Conservation (phyloP, 2,329 filamentous ascomycete species). For the Monilinia fructigena region DNA sequence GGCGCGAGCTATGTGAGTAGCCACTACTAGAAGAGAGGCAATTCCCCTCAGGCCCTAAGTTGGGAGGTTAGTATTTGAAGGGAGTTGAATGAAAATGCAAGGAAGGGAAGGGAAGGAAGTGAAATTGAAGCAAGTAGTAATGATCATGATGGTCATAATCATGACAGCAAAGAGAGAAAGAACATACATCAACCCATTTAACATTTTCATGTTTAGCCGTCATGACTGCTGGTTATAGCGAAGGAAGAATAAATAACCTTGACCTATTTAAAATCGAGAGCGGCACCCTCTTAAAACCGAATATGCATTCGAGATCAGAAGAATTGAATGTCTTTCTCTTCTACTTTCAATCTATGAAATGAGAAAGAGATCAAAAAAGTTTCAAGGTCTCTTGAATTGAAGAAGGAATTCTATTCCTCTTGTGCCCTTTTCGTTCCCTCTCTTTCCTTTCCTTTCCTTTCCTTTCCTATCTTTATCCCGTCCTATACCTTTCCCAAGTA, state of each 20-base stretch:
- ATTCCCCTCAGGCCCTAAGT: constrained; percentile 55
- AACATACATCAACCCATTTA: constrained; percentile 60
- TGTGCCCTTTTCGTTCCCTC: too few species aligned
- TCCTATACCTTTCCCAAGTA: too few species aligned
- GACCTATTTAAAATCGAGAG: not conserved
- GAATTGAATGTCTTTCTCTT: not conserved
- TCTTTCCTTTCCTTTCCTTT: not conserved
- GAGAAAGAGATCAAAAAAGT: too few species aligned
- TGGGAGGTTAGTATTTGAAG: constrained; percentile 13
- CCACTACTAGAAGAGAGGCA: constrained; percentile 54
- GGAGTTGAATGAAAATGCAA: constrained; percentile 5
- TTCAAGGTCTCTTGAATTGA: too few species aligned
- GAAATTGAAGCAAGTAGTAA: too few species aligned
- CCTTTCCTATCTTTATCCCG: not conserved
- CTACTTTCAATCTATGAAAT: not conserved
- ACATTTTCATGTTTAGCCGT: constrained; percentile 46
- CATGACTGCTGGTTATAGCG: constrained; percentile 31
- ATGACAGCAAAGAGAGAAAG: not conserved
- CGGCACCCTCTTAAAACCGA: not conserved
- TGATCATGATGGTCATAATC: too few species aligned
- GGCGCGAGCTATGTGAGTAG: constrained; percentile 53
- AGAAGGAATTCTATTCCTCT: too few species aligned
- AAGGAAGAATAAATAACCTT: not conserved
- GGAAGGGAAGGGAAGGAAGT: not conserved
- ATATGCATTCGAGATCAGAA: not conserved